phyloP scores from a whole-genome alignment of 805 yeast genomes.

The Candida peoriensis region DNA sequence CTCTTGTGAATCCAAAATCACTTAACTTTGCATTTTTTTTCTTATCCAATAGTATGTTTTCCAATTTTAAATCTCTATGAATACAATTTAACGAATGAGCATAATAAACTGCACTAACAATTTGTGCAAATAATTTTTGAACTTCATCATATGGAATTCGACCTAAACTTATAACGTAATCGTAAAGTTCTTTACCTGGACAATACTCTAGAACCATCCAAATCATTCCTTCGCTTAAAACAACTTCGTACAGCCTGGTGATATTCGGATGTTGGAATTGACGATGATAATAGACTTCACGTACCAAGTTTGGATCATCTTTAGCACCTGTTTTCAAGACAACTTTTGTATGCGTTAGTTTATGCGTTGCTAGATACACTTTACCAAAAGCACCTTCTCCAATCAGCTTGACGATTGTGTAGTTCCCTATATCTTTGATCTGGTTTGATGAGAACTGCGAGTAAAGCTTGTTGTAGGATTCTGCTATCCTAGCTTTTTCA shows the following conservation, averaged over 20 bases:
- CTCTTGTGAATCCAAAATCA: slow-evolving; percentile 94
- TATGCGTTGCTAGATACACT: slow-evolving; percentile 80
- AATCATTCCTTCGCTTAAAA: slow-evolving; percentile 70
- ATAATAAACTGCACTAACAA: slow-evolving; percentile 53
- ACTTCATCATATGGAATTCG: slow-evolving; percentile 48
- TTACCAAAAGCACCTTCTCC: slow-evolving; percentile 95
- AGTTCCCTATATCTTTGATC: slow-evolving; percentile 72
- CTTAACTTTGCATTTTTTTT: slow-evolving; percentile 66
- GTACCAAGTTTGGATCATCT: slow-evolving; percentile 77
- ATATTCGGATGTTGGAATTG: slow-evolving; percentile 82
- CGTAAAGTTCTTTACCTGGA: slow-evolving; percentile 72
- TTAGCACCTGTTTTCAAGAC: slow-evolving; percentile 79
- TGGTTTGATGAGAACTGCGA: slow-evolving; percentile 41
- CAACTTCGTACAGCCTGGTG: slow-evolving; percentile 78
- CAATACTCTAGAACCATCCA: slow-evolving; percentile 93
- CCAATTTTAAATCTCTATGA: slow-evolving; percentile 82
- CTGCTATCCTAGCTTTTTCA: slow-evolving; percentile 40
- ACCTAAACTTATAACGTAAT: slow-evolving; percentile 50
- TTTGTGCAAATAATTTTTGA: slow-evolving; percentile 54
- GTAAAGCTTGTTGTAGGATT: slow-evolving; percentile 58
- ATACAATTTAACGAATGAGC: slow-evolving; percentile 75
- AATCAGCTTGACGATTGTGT: slow-evolving; percentile 62
- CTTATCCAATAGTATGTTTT: slow-evolving; percentile 62
- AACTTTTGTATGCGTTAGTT: slow-evolving; percentile 66
- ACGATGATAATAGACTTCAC: slow-evolving; percentile 86